phyloP scores from a whole-genome alignment of 441 rosid species.

The Francoa sonchifolia region DNA sequence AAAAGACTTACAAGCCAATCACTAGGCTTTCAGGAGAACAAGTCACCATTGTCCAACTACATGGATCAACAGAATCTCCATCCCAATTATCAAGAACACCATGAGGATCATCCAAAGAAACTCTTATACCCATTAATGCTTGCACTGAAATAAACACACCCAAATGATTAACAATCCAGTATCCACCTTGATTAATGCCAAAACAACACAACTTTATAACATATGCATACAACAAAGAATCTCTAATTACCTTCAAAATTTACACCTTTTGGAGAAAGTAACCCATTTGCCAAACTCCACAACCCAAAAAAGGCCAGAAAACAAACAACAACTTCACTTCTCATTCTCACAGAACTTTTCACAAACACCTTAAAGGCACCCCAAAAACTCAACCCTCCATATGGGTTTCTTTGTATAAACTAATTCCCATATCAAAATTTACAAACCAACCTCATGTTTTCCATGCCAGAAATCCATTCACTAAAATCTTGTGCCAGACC shows the following conservation, averaged over 20 bases:
- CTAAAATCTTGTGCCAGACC: constrained; percentile 37
- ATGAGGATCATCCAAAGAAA: constrained; percentile 71
- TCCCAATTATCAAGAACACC: constrained; percentile 97
- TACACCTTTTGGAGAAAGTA: constrained; percentile 87
- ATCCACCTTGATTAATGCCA: constrained; percentile 1
- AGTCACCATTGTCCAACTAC: constrained; percentile 98
- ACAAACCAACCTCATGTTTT: constrained; percentile 23
- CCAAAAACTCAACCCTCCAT: too few species aligned
- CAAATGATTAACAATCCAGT: constrained; percentile 9
- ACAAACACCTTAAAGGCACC: constrained; percentile 13
- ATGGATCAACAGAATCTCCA: constrained; percentile 93
- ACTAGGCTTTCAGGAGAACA: constrained; percentile 85
- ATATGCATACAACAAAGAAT: constrained; percentile 3
- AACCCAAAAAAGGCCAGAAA: constrained; percentile 36
- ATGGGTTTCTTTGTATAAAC: constrained; percentile 17
- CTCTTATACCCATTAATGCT: constrained; percentile 83
- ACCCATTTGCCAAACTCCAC: constrained; percentile 38
- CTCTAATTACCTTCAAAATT: constrained; percentile 75
- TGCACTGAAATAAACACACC: constrained; percentile 40
- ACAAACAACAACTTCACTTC: constrained; percentile 18
- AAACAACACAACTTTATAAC: background rate
- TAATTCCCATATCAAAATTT: constrained; percentile 13
- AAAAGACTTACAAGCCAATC: constrained; percentile 72
- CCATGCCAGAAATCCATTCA: constrained; percentile 32
- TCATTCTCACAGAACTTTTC: constrained; percentile 24